These are phyloP conservation scores for Epichloe brachyelytri DNA, from an alignment of 2,329 filamentous ascomycete species.

Conservation along the genomic window DNA sequence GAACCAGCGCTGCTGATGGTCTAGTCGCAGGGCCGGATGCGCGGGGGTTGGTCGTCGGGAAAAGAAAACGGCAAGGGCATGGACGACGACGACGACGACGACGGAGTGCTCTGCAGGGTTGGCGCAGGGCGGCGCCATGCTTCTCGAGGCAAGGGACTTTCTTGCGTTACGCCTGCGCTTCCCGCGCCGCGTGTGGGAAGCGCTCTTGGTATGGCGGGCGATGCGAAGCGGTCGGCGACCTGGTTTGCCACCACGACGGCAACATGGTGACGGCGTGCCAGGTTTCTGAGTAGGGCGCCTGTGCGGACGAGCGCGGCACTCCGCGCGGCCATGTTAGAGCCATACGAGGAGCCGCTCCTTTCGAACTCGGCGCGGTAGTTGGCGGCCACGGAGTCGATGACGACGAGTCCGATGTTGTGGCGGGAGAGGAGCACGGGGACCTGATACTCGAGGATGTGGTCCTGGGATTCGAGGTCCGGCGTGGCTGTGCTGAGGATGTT, in stretches of 20 bases:
- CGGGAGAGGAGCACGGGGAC: constrained; percentile 72
- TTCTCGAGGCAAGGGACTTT: constrained; percentile 39
- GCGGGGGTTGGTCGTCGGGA: constrained; percentile 19
- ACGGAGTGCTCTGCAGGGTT: neutral
- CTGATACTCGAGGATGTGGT: constrained; percentile 88
- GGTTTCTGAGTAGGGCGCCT: constrained; percentile 59
- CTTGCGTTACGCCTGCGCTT: constrained; percentile 18
- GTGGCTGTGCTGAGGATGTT: constrained; percentile 69
- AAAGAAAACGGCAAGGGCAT: constrained; percentile 23
- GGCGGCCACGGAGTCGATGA: constrained; percentile 85
- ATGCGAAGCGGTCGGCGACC: constrained; percentile 72
- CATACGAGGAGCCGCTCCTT: constrained; percentile 29
- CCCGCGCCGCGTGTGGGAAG: constrained; percentile 1
- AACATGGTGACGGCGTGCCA: constrained; percentile 62
- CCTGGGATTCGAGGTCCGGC: constrained; percentile 84
- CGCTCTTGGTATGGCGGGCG: constrained; percentile 6
- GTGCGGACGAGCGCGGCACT: constrained; percentile 65
- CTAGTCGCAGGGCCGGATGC: constrained; percentile 51
- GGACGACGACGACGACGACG: neutral
- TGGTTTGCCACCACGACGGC: constrained; percentile 92
- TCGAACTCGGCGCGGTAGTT: constrained; percentile 93
- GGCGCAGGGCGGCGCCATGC: constrained; percentile 24
- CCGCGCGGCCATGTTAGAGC: constrained; percentile 57
- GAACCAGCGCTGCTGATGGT: constrained; percentile 90
- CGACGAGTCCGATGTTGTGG: constrained; percentile 65